Evolutionary conservation across 2,329 filamentous ascomycete genomes (phyloP).

Genomic region (Macrophomina tecta): DNA sequence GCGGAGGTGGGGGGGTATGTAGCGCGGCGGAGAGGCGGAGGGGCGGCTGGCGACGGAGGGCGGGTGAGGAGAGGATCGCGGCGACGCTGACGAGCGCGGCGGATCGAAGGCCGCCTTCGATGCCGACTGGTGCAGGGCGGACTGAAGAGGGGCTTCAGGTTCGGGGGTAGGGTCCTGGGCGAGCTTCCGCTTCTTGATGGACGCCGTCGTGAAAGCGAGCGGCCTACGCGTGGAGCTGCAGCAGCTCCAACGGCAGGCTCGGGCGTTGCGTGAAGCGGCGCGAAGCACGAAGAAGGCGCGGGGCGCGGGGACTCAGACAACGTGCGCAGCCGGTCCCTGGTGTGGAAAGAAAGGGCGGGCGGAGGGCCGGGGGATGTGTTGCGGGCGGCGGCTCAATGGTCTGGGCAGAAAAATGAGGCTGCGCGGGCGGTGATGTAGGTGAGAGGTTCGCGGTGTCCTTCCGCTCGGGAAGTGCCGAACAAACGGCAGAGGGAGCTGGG

Average conservation of each 20-base stretch:
- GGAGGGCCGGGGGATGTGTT: constrained; percentile 10
- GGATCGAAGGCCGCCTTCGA: constrained; percentile 29
- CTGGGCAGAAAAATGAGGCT: constrained; percentile 27
- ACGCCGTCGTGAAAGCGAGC: constrained; percentile 48
- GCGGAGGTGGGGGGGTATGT: constrained; percentile 63
- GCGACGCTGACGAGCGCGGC: constrained; percentile 34
- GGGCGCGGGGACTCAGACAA: not conserved
- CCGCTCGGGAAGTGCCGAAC: constrained; percentile 24
- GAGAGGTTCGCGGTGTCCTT: constrained; percentile 4
- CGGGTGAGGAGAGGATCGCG: constrained; percentile 46
- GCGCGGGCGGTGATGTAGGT: constrained; percentile 23
- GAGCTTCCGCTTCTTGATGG: constrained; percentile 56
- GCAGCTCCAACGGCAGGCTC: constrained; percentile 45
- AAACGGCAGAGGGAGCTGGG: constrained; percentile 9
- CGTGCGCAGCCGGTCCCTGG: not conserved
- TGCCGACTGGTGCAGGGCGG: not conserved
- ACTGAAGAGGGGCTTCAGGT: constrained; percentile 27
- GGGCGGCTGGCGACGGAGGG: constrained; percentile 33
- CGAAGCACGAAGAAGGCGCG: constrained; percentile 17
- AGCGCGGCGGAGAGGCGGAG: constrained; percentile 51
- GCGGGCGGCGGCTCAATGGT: constrained; percentile 24
- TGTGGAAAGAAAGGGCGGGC: not conserved
- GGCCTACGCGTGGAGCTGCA: constrained; percentile 46
- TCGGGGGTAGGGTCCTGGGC: constrained; percentile 35
- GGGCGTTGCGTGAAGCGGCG: constrained; percentile 23